Evolutionary conservation across 352 stramenopile species (phyloP).

Genomic region (Phytophthora pistaciae): DNA sequence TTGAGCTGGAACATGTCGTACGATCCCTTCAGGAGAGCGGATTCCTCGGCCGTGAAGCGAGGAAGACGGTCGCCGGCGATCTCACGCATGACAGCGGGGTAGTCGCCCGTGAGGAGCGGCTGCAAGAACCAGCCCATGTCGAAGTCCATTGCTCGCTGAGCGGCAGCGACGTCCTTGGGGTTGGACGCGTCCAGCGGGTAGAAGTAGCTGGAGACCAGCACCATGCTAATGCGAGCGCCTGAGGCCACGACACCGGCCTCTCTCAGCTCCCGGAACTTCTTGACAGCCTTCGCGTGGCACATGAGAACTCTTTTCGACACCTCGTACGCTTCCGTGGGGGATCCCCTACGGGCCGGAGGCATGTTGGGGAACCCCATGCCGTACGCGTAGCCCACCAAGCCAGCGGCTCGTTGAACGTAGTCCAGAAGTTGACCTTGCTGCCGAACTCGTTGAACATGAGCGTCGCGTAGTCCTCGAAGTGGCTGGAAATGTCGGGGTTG

Average conservation of each 20-base stretch:
- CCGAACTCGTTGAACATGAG: constrained; percentile 94
- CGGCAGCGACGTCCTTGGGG: constrained; percentile 62
- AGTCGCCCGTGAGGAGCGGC: constrained; percentile 91
- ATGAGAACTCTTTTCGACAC: constrained; percentile 91
- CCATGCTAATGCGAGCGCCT: constrained; percentile 91
- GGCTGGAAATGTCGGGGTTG: constrained; percentile 57
- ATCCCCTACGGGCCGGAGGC: constrained; percentile 43
- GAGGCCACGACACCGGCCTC: constrained; percentile 34
- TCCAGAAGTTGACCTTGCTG: constrained; percentile 93
- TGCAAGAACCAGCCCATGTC: constrained; percentile 93
- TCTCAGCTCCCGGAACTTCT: constrained; percentile 88
- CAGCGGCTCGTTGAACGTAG: constrained; percentile 96
- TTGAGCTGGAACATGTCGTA: constrained; percentile 97
- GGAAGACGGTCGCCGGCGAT: constrained; percentile 87
- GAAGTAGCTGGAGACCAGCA: constrained; percentile 85
- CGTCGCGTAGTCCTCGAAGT: constrained; percentile 87
- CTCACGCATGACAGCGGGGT: constrained; percentile 92
- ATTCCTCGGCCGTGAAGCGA: constrained; percentile 85
- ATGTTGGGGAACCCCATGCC: constrained; percentile 60
- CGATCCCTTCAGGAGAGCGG: constrained; percentile 76
- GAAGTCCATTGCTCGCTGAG: constrained; percentile 88
- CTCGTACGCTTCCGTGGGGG: constrained; percentile 49
- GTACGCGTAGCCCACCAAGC: constrained; percentile 89
- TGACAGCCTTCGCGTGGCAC: constrained; percentile 89
- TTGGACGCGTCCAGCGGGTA: constrained; percentile 81